These are phyloP conservation scores for Dryas integrifolia DNA, from an alignment of 331 rosid genomes.

Conservation along the genomic window DNA sequence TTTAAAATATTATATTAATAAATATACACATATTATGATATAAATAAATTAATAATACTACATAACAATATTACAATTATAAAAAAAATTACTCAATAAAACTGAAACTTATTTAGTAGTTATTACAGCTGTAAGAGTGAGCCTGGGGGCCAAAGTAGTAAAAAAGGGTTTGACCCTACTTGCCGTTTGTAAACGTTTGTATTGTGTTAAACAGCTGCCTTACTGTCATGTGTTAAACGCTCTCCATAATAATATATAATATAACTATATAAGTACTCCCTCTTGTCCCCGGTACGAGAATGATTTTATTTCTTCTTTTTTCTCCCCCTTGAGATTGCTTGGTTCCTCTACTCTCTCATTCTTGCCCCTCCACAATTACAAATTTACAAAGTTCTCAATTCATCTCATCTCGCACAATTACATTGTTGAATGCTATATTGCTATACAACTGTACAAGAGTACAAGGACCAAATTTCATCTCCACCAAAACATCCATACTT, in stretches of 20 bases:
- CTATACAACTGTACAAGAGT: too few species aligned
- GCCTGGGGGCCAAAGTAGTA: constrained; percentile 33
- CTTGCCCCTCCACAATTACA: neutral
- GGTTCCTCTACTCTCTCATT: neutral
- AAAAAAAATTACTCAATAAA: too few species aligned
- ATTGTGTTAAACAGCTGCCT: constrained; percentile 63
- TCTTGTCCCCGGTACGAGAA: constrained; percentile 32
- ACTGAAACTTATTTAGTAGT: too few species aligned
- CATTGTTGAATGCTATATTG: too few species aligned
- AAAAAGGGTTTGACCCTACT: constrained; percentile 43
- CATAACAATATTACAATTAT: too few species aligned
- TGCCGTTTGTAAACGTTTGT: constrained; percentile 38
- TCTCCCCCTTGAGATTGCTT: neutral
- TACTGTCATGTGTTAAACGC: constrained; percentile 89
- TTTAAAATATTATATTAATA: too few species aligned
- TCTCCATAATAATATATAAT: neutral
- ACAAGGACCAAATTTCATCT: too few species aligned
- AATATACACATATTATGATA: too few species aligned
- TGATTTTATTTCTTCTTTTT: constrained; percentile 12
- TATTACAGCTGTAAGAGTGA: constrained; percentile 51
- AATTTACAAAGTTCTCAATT: too few species aligned
- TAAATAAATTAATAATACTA: too few species aligned
- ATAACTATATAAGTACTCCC: constrained; percentile 2
- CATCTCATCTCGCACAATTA: too few species aligned
- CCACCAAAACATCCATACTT: too few species aligned